Conservation (phyloP, 1,284 basidiomycete species). For the Irpex sp. region DNA sequence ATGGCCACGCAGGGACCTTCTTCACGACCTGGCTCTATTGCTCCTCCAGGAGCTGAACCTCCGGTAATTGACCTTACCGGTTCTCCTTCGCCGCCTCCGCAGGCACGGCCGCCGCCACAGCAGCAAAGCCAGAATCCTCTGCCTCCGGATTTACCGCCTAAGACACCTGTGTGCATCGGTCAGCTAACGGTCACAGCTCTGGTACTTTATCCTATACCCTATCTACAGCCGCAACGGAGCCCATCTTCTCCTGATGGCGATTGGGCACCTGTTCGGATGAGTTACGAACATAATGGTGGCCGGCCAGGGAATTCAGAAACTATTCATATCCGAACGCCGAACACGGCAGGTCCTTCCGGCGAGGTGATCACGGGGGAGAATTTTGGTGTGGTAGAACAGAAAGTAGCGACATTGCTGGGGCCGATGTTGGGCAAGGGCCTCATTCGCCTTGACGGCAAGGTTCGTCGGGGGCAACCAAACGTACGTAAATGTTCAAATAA, state of each 20-base stretch:
- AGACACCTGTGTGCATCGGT: conserved; percentile 86
- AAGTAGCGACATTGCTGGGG: conserved; percentile 72
- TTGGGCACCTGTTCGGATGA: conserved; percentile 76
- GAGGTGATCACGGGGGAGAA: conserved; percentile 54
- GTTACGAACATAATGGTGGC: conserved; percentile 61
- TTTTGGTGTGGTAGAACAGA: conserved; percentile 86
- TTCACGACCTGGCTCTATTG: neutral
- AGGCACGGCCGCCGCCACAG: conserved; percentile 8
- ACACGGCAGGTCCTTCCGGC: conserved; percentile 42
- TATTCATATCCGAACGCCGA: conserved; percentile 77
- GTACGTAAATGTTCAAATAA: conserved; percentile 38
- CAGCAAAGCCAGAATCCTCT: conserved; percentile 16
- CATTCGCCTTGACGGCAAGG: conserved; percentile 80
- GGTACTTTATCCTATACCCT: conserved; percentile 81
- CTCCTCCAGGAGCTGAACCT: conserved; percentile 19
- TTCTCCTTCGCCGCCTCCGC: conserved; percentile 69
- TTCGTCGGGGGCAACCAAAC: conserved; percentile 57
- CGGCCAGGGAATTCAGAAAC: conserved; percentile 64
- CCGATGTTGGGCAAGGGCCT: conserved; percentile 81
- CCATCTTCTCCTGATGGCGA: conserved; percentile 46
- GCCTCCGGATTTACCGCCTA: conserved; percentile 55
- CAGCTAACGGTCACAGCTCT: conserved; percentile 79
- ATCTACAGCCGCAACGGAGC: conserved; percentile 50
- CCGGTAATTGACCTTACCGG: conserved; percentile 75
- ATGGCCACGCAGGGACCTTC: neutral